A percentile compares a stretch with the other conserved stretches of the same genome.
phyloP scores from a whole-genome alignment of 108 stramenopile species.

The Cyclotella distinguenda region DNA sequence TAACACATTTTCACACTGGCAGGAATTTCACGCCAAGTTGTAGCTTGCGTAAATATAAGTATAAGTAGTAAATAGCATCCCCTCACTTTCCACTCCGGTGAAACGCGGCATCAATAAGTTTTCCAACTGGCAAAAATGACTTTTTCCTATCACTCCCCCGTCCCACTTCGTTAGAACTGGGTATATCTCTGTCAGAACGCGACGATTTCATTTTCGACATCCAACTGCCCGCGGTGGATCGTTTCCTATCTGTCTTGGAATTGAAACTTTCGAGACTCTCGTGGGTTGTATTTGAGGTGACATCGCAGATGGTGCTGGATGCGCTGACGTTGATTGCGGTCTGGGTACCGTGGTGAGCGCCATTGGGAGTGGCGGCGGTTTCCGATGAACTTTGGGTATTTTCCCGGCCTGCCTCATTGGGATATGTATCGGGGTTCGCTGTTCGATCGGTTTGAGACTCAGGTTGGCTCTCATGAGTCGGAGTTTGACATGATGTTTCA shows the following conservation, averaged over 20 bases:
- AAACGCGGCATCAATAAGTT: slow-evolving; percentile 17
- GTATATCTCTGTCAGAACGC: slow-evolving; percentile 7
- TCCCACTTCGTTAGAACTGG: neutral
- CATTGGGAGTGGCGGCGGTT: slow-evolving; percentile 12
- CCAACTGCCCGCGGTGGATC: slow-evolving; percentile 14
- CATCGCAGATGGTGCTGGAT: slow-evolving; percentile 5
- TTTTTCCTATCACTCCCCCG: slow-evolving; percentile 38
- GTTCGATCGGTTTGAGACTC: neutral
- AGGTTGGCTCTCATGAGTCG: slow-evolving; percentile 1
- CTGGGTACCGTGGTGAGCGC: slow-evolving; percentile 6
- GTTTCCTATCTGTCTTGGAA: slow-evolving; percentile 13
- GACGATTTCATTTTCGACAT: slow-evolving; percentile 34
- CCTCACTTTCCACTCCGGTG: slow-evolving; percentile 13
- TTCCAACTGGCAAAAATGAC: slow-evolving; percentile 27
- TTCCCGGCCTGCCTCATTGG: slow-evolving; percentile 9
- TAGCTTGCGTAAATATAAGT: neutral
- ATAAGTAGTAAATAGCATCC: neutral
- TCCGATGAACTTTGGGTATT: slow-evolving; percentile 15
- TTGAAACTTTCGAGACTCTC: slow-evolving; percentile 21
- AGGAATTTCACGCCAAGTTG: neutral
- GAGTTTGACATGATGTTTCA: slow-evolving; percentile 1
- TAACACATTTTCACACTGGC: neutral
- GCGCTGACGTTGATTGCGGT: neutral
- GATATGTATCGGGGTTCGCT: slow-evolving; percentile 1
- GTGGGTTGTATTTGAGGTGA: slow-evolving; percentile 15